These are phyloP conservation scores for Batkoa obscura DNA, from an alignment of 371 early-diverging fungal genomes.

Conservation along the genomic window DNA sequence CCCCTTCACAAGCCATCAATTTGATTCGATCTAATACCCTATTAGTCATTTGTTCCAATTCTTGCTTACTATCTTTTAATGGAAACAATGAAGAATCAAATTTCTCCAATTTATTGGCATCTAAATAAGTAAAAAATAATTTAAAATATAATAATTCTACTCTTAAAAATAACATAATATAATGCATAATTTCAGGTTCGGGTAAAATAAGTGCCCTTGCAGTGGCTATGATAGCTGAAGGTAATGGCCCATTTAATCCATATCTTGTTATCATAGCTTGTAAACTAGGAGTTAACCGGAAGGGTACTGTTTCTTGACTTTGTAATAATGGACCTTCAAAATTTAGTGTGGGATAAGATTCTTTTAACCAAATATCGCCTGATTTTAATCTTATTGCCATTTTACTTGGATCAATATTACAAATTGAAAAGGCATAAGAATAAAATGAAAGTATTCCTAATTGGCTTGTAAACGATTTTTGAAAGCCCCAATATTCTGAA, in stretches of 20 bases:
- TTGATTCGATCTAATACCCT: neutral
- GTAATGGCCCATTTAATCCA: slow-evolving; percentile 83
- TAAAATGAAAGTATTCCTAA: slow-evolving; percentile 74
- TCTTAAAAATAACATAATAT: slow-evolving; percentile 10
- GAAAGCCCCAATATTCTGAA: slow-evolving; percentile 76
- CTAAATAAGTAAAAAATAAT: slow-evolving; percentile 6
- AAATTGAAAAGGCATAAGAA: slow-evolving; percentile 71
- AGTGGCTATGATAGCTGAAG: slow-evolving; percentile 56
- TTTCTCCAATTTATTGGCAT: neutral
- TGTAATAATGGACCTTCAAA: neutral
- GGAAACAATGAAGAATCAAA: neutral
- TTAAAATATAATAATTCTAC: slow-evolving; percentile 2
- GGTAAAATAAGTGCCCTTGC: slow-evolving; percentile 57
- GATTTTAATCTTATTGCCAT: slow-evolving; percentile 64
- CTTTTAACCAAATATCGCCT: slow-evolving; percentile 64
- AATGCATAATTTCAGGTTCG: slow-evolving; percentile 17
- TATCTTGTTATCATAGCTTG: slow-evolving; percentile 81
- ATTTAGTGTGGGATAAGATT: slow-evolving; percentile 42
- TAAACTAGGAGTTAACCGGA: slow-evolving; percentile 93
- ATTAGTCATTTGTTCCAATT: neutral
- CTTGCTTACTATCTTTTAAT: slow-evolving; percentile 5
- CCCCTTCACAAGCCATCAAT: neutral
- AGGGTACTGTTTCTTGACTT: slow-evolving; percentile 64
- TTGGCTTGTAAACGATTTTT: slow-evolving; percentile 82
- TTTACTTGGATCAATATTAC: slow-evolving; percentile 71